Percentiles rank a stretch among this genome's conserved stretches.
Conservation (phyloP, 2,329 filamentous ascomycete species). For the Grosmannia clavigera region DNA sequence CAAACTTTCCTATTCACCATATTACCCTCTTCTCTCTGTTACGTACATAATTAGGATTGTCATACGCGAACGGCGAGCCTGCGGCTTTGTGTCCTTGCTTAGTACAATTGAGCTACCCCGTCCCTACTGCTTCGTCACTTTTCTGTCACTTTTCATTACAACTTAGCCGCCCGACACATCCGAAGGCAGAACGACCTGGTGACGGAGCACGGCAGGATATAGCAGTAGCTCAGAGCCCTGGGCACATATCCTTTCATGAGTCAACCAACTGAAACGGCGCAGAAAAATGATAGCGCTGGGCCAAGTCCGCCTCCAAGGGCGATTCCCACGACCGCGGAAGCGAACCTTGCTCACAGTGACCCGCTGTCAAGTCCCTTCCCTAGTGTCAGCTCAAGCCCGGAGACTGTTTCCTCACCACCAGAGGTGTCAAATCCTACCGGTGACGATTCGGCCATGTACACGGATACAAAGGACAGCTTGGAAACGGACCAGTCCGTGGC, state of each 20-base stretch:
- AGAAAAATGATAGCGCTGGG: neutral
- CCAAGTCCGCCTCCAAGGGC: too few relatives aligned
- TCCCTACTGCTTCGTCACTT: neutral
- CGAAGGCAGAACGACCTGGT: neutral
- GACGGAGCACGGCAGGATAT: neutral
- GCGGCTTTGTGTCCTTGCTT: neutral
- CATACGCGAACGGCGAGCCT: neutral
- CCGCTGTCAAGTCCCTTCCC: constrained; percentile 8
- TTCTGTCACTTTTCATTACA: neutral
- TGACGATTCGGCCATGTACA: neutral
- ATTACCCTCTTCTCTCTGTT: neutral
- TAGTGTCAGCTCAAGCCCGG: constrained; percentile 7
- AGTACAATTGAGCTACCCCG: neutral
- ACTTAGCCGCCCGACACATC: neutral
- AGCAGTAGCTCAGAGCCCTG: neutral
- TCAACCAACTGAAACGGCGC: neutral
- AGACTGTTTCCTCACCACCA: neutral
- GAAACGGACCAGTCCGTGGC: neutral
- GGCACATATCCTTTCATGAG: neutral
- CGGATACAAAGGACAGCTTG: neutral
- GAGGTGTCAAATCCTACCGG: neutral
- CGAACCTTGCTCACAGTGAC: neutral
- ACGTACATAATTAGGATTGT: neutral
- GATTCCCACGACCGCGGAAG: neutral
- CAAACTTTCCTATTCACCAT: neutral